Base-by-base conservation (phyloP, 306 rosid genomes). In the Mimosa pudica region DNA sequence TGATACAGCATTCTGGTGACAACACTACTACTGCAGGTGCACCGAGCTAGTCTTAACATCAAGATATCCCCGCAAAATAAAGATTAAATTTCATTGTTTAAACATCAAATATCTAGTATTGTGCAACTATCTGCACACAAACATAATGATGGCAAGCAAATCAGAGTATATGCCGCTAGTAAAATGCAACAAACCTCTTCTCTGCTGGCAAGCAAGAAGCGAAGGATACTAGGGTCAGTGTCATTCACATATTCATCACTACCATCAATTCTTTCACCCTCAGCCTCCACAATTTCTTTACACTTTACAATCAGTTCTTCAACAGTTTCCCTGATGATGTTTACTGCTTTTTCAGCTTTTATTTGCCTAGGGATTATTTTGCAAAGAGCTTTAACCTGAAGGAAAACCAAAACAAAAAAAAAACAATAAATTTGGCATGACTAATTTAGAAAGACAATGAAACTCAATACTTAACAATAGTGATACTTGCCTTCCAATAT, bases 191-290 rank as follows among this genome's bases (percentile, higher is more conserved):
- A 57, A 42, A 95, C 97, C 95, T 95, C 97, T 89, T 89, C 93
- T 84, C 98, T 86, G 89, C 97, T 95, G 52, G 94, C 98, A 66
- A 93, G 97, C 87, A 95, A 86, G 85, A 95, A 91, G 6, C 94
- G 91, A 67, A 95, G 97, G 79, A 95, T 89, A 88, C 98, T 93
- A 69, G 97, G 99, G 80, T 95, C 98, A 70, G 90, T 32, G 11
- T 91, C 93, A 67, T 93, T 93, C 69, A 95, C 84, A 81, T 95
- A 93, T 75, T 93, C 98, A 66, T 95, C 98, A 71, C 42, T 91
- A 72, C 87, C 87, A 74, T 90, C 87, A 7, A 93, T 91, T 65
- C 92, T 87, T 84, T 95, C 99, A 60, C 97, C 98, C 84, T 93
- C 98, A 38, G 93, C 84, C 81, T 93, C 99, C 72, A 93, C 98